These are phyloP conservation scores for Diplosphaera chodatii DNA, from an alignment of 139 green algal species.

Conservation along the genomic window DNA sequence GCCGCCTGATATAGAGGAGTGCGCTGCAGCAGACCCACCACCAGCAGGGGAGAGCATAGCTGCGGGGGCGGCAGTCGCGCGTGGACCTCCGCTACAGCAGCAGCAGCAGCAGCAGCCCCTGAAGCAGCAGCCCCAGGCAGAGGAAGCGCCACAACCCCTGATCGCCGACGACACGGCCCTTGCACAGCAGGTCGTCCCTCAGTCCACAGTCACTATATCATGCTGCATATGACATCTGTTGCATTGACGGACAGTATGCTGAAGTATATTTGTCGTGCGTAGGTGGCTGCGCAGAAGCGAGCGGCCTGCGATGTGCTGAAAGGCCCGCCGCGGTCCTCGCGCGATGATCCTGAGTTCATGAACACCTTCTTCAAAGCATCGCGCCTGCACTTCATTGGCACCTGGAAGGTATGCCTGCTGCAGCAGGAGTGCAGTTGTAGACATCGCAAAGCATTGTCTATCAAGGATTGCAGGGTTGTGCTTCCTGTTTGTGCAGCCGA, in stretches of 20 bases:
- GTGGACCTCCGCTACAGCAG: no score
- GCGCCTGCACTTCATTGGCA: constrained; percentile 81
- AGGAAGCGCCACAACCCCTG: background rate
- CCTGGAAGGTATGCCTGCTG: constrained; percentile 60
- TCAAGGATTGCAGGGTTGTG: no score
- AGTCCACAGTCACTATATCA: no score
- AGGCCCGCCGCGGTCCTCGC: constrained; percentile 32
- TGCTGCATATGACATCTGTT: background rate
- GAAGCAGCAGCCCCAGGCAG: background rate
- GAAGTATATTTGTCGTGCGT: background rate
- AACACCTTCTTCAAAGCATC: constrained; percentile 63
- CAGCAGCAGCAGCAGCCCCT: background rate
- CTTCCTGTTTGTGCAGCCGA: no score
- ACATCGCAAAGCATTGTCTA: no score
- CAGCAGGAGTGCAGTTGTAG: no score
- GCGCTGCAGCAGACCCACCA: background rate
- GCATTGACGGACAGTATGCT: background rate
- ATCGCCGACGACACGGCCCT: background rate
- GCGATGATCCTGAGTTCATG: constrained; percentile 74
- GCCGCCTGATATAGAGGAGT: background rate
- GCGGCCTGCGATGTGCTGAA: constrained; percentile 57
- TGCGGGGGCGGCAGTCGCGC: no score
- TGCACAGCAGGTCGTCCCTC: background rate
- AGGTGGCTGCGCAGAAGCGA: constrained; percentile 42
- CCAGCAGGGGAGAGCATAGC: background rate